Evolutionary conservation across 176 grass and related monocot species (phyloP), one percentile per base, ranked within the genome.

Genomic region (Tillandsia fasciculata): DNA sequence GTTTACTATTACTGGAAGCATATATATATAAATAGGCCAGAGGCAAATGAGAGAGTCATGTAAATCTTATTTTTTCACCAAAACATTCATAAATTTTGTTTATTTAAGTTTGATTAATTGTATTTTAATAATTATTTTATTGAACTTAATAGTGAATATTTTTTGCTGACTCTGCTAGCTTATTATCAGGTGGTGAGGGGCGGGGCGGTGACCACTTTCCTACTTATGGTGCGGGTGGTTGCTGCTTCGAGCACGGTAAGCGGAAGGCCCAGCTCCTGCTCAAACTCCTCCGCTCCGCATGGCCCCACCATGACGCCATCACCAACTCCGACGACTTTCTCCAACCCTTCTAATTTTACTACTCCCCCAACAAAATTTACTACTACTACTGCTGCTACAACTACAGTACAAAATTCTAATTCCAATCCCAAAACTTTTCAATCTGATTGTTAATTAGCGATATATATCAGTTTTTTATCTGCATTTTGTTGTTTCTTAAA

Each of bases 201-300:
- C 0, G 94, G 94, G 17, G 80, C 87, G 33, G 87, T 99, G 94
- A 75, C 63, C 57, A 86, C 87, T 56, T 74, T 99, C 26, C 76
- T 99, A 1, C 20, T 99, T 2, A 84, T 99, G 94, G 94, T 93
- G 70, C 94, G 68, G 90, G 94, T 9, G 90, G 90, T 0, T 93
- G 82, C 75, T 93, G 82, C 78, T 99, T 90, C 2, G 94, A 99
- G 13, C 87, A 90, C 53, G 87, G 87, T 47, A 99, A 99, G 78
- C 83, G 90, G 65, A 99, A 99, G 64, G 87, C 90, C 33, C 94
- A 99, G 82, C 80, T 90, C 51, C 87, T 99, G 12, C 84, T 99
- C 0, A 99, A 99, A 79, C 79, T 93, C 49, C 74, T 99, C 51
- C 84, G 90, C 10, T 80, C 75, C 3, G 94, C 89, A 2, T 93